Conservation (phyloP, 2,329 filamentous ascomycete species). For the Teratosphaeria epicoccoides region DNA sequence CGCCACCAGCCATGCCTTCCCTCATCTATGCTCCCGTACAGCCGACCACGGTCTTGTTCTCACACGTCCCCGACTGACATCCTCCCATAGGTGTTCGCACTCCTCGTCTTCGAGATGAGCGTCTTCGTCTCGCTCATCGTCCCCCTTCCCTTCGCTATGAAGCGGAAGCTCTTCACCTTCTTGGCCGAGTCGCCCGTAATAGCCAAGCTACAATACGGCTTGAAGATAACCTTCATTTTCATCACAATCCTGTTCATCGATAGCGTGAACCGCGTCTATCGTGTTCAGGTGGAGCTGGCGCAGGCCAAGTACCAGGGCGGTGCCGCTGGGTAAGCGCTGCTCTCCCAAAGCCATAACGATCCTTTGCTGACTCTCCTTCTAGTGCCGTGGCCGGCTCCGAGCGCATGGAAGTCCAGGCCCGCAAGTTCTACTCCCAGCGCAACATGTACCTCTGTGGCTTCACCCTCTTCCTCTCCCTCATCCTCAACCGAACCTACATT, state of each 20-base stretch:
- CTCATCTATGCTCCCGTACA: slow-evolving; percentile 29
- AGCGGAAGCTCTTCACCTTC: slow-evolving; percentile 86
- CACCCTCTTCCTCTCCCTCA: slow-evolving; percentile 95
- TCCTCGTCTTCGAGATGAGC: slow-evolving; percentile 72
- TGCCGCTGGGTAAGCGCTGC: slow-evolving; percentile 37
- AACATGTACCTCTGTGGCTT: slow-evolving; percentile 99
- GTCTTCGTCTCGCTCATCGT: slow-evolving; percentile 72
- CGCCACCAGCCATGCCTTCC: slow-evolving; percentile 21
- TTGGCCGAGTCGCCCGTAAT: slow-evolving; percentile 79
- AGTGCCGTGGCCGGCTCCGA: slow-evolving; percentile 70
- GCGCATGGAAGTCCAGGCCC: slow-evolving; percentile 94
- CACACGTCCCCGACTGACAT: neutral
- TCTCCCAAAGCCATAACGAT: neutral
- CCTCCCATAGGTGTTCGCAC: slow-evolving; percentile 59
- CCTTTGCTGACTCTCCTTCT: slow-evolving; percentile 8
- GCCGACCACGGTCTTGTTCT: neutral
- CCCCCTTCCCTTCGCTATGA: slow-evolving; percentile 76
- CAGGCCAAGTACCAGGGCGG: slow-evolving; percentile 52
- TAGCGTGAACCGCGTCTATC: slow-evolving; percentile 91
- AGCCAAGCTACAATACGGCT: slow-evolving; percentile 89
- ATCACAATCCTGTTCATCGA: slow-evolving; percentile 97
- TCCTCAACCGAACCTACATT: slow-evolving; percentile 96
- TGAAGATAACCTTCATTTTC: slow-evolving; percentile 99
- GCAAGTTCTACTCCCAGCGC: slow-evolving; percentile 99
- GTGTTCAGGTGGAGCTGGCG: slow-evolving; percentile 81